Evolutionary conservation across 495 filamentous ascomycete genomes (phyloP).

Genomic region (Podospora pseudocomata): DNA sequence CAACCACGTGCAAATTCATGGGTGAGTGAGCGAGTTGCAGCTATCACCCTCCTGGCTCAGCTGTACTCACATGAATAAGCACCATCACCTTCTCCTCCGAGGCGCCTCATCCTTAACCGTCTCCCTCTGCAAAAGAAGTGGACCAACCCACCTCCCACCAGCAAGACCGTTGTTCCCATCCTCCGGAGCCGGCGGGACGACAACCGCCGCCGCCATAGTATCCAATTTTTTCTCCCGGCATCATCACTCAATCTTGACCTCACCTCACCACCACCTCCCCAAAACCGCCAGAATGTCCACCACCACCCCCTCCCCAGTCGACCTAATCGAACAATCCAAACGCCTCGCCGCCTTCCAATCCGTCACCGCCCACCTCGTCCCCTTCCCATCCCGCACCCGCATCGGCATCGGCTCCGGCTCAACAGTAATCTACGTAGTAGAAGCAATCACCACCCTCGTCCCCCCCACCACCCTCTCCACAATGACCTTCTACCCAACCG

Average conservation of each 20-base stretch:
- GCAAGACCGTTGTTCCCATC: not conserved
- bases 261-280: not conserved
- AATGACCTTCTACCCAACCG: slow-evolving; percentile 85
- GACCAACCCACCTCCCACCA: not conserved
- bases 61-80: not conserved
- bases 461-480: slow-evolving; percentile 49
- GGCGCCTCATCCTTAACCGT: not conserved
- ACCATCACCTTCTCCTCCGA: not conserved
- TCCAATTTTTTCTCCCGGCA: slow-evolving; percentile 1
- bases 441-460: slow-evolving; percentile 76
- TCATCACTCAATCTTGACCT: not conserved
- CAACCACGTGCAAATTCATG: not conserved
- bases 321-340: slow-evolving; percentile 74
- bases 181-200: not conserved
- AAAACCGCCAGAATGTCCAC: slow-evolving; percentile 18
- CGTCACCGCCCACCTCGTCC: slow-evolving; percentile 77
- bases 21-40: not conserved
- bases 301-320: slow-evolving; percentile 22
- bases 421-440: slow-evolving; percentile 93
- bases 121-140: not conserved
- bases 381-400: slow-evolving; percentile 60
- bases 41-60: not conserved
- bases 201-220: not conserved
- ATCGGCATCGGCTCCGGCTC: slow-evolving; percentile 93
- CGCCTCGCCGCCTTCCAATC: slow-evolving; percentile 76